These are phyloP conservation scores for Tuctoria greenei DNA, from an alignment of 176 grass and related monocot species.

Conservation along the genomic window DNA sequence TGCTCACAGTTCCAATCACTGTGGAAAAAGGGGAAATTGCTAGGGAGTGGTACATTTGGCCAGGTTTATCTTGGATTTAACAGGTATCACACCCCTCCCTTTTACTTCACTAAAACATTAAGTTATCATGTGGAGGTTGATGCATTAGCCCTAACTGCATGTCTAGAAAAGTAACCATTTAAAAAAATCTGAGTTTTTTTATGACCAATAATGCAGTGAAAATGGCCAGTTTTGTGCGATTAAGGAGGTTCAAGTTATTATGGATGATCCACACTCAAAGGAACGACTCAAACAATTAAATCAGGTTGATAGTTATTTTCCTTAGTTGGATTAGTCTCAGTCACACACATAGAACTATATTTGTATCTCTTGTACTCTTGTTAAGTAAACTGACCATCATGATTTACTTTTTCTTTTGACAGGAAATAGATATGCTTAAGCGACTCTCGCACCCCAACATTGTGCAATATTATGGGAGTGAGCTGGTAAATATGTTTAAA, in stretches of 20 bases:
- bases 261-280: slow-evolving; percentile 88
- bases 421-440: slow-evolving; percentile 95
- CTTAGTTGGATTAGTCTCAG: not conserved
- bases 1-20: slow-evolving; percentile 35
- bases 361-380: slow-evolving; percentile 5
- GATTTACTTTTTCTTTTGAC: slow-evolving; percentile 26
- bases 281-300: slow-evolving; percentile 90
- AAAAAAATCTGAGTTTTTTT: not conserved
- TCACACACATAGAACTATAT: not conserved
- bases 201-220: slow-evolving; percentile 47
- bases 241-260: slow-evolving; percentile 95
- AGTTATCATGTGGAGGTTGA: not conserved
- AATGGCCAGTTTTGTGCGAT: slow-evolving; percentile 88
- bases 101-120: not conserved
- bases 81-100: slow-evolving; percentile 43
- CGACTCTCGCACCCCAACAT: slow-evolving; percentile 84
- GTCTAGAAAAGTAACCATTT: not conserved
- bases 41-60: slow-evolving; percentile 89
- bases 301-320: slow-evolving; percentile 54
- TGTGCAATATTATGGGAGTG: slow-evolving; percentile 84
- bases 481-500: slow-evolving; percentile 59
- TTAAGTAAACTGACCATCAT: slow-evolving; percentile 30
- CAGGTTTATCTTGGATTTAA: slow-evolving; percentile 96
- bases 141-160: slow-evolving; percentile 11
- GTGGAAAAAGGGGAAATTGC: slow-evolving; percentile 80